Evolutionary conservation across 352 stramenopile genomes (phyloP).

Genomic region (Phytophthora litchii): DNA sequence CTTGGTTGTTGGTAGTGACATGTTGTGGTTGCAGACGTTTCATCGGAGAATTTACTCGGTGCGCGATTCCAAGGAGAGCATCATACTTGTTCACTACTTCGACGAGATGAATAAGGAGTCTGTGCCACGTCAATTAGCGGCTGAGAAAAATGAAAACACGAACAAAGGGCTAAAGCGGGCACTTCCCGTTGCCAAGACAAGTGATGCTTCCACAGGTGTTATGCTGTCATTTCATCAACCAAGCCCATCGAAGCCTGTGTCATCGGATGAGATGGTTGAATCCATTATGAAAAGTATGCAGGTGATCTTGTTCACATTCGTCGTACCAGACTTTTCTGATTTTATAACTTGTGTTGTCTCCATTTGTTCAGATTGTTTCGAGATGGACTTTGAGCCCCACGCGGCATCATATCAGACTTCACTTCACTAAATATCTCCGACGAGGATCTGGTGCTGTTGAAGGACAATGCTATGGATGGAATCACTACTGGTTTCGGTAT

Average conservation of each 20-base stretch:
- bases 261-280: slow-evolving; percentile 48
- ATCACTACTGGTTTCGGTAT: slow-evolving; percentile 29
- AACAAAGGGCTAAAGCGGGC: slow-evolving; percentile 47
- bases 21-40: slow-evolving; percentile 58
- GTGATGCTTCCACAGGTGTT: background rate
- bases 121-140: slow-evolving; percentile 7
- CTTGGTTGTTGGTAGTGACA: background rate
- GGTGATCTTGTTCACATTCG: background rate
- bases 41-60: slow-evolving; percentile 85
- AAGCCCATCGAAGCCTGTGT: slow-evolving; percentile 8
- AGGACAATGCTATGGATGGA: slow-evolving; percentile 40
- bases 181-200: slow-evolving; percentile 24
- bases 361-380: slow-evolving; percentile 55
- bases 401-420: slow-evolving; percentile 6
- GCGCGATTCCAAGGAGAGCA: slow-evolving; percentile 63
- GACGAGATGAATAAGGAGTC: slow-evolving; percentile 69
- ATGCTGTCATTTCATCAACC: slow-evolving; percentile 16
- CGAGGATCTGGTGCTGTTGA: slow-evolving; percentile 31
- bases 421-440: slow-evolving; percentile 26
- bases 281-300: slow-evolving; percentile 61
- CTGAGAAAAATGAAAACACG: slow-evolving; percentile 1
- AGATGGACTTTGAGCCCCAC: slow-evolving; percentile 49
- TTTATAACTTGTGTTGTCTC: slow-evolving; percentile 9
- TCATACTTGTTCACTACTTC: slow-evolving; percentile 90
- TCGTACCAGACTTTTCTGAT: background rate